Conservation (phyloP, 2,329 filamentous ascomycete genomes). For the Aspergillus thermomutatus region DNA sequence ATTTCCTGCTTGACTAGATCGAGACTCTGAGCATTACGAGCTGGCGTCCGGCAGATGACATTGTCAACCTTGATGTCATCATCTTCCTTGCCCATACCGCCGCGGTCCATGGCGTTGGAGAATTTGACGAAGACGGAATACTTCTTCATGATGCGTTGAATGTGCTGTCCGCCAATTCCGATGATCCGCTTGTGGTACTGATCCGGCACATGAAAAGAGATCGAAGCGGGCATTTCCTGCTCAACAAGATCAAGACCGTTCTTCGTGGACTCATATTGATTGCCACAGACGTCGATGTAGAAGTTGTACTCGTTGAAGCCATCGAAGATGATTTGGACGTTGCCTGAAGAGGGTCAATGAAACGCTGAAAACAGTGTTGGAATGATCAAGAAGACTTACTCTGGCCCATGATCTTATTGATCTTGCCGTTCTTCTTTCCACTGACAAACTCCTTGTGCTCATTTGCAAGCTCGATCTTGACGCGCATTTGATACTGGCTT, state of each 20-base stretch:
- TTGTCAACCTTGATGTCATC: conserved; percentile 99
- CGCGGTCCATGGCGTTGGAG: conserved; percentile 97
- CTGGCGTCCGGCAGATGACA: conserved; percentile 95
- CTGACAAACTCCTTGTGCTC: conserved; percentile 99
- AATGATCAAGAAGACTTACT: conserved; percentile 52
- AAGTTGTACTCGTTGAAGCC: conserved; percentile 99
- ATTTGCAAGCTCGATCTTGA: conserved; percentile 98
- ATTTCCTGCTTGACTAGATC: conserved; percentile 99
- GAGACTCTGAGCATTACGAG: conserved; percentile 92
- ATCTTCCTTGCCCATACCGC: conserved; percentile 88
- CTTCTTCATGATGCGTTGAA: conserved; percentile 99
- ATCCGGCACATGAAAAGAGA: conserved; percentile 97
- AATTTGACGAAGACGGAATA: conserved; percentile 99
- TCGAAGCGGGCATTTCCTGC: conserved; percentile 98
- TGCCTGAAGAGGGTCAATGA: conserved; percentile 50
- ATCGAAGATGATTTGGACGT: conserved; percentile 98
- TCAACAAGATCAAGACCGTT: conserved; percentile 89
- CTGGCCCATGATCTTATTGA: conserved; percentile 99
- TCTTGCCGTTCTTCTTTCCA: conserved; percentile 99
- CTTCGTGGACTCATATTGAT: conserved; percentile 90
- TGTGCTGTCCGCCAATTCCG: conserved; percentile 95
- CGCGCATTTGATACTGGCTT: conserved; percentile 85
- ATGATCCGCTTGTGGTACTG: conserved; percentile 99
- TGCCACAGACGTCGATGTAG: conserved; percentile 95
- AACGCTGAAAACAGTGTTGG: conserved; percentile 16